These are phyloP conservation scores for Linnemannia hyalina DNA, from an alignment of 192 early-diverging fungal species.

Conservation along the genomic window DNA sequence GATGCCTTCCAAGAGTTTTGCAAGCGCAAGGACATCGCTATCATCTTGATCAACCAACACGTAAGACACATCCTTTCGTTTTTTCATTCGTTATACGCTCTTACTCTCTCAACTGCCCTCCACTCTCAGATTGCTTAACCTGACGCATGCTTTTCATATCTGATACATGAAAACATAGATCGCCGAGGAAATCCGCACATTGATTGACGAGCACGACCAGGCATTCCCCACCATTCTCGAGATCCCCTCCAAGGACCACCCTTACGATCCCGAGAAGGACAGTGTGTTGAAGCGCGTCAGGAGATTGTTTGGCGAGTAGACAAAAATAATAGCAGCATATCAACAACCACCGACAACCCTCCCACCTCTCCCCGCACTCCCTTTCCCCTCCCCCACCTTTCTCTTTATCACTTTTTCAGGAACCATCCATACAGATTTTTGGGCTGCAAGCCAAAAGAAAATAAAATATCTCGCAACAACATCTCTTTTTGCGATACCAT, in stretches of 20 bases:
- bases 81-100: too few species aligned
- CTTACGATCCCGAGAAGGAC: conserved; percentile 89
- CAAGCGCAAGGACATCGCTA: conserved; percentile 96
- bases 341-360: neutral
- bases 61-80: conserved; percentile 57
- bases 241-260: conserved; percentile 99
- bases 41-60: conserved; percentile 98
- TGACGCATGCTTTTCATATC: neutral
- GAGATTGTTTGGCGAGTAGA: conserved; percentile 84
- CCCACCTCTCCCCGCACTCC: neutral
- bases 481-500: too few species aligned
- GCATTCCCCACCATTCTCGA: conserved; percentile 98
- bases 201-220: conserved; percentile 90
- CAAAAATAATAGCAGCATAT: neutral
- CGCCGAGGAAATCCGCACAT: conserved; percentile 90
- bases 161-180: conserved; percentile 66
- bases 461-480: too few species aligned
- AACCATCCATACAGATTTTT: neutral
- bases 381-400: neutral
- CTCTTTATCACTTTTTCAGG: neutral
- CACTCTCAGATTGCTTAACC: neutral
- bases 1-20: conserved; percentile 90
- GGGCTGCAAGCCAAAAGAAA: too few species aligned
- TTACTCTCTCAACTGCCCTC: neutral
- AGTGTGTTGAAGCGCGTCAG: conserved; percentile 88